Percentiles rank a stretch among this genome's conserved stretches.
Conservation (phyloP, 441 rosid species). For the Gossypium trilobum region DNA sequence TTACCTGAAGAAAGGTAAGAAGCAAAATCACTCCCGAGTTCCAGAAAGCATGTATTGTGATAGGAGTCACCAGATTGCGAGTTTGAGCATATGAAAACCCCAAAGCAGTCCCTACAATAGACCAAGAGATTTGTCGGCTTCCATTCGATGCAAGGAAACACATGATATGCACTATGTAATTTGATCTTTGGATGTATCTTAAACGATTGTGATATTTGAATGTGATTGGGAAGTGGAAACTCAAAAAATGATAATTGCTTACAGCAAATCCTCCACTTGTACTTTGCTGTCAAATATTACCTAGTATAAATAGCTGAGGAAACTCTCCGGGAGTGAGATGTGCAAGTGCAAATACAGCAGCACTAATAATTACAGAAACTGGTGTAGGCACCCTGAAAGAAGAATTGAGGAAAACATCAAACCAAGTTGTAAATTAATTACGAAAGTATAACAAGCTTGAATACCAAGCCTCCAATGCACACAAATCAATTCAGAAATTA, state of each 20-base stretch:
- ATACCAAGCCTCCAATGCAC: background rate
- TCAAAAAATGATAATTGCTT: background rate
- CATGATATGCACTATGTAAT: background rate
- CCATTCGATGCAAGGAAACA: background rate
- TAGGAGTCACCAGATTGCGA: slow-evolving; percentile 70
- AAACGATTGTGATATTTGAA: background rate
- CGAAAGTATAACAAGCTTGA: background rate
- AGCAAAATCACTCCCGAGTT: slow-evolving; percentile 74
- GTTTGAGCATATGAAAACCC: slow-evolving; percentile 85
- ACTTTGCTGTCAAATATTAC: slow-evolving; percentile 24
- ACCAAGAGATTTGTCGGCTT: slow-evolving; percentile 6
- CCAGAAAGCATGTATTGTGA: slow-evolving; percentile 76
- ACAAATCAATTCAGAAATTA: background rate
- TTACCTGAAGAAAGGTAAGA: slow-evolving; percentile 81
- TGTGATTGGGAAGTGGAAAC: background rate
- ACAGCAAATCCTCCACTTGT: background rate
- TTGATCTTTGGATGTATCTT: background rate
- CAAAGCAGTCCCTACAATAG: slow-evolving; percentile 47
- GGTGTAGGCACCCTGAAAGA: slow-evolving; percentile 72
- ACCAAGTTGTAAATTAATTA: background rate
- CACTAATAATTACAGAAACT: slow-evolving; percentile 61
- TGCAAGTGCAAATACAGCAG: slow-evolving; percentile 81
- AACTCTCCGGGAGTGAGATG: slow-evolving; percentile 86
- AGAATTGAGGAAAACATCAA: slow-evolving; percentile 2
- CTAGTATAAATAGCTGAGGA: slow-evolving; percentile 71